These are phyloP conservation scores for Aurinia saxatilis DNA, from an alignment of 345 rosid species.

Conservation along the genomic window DNA sequence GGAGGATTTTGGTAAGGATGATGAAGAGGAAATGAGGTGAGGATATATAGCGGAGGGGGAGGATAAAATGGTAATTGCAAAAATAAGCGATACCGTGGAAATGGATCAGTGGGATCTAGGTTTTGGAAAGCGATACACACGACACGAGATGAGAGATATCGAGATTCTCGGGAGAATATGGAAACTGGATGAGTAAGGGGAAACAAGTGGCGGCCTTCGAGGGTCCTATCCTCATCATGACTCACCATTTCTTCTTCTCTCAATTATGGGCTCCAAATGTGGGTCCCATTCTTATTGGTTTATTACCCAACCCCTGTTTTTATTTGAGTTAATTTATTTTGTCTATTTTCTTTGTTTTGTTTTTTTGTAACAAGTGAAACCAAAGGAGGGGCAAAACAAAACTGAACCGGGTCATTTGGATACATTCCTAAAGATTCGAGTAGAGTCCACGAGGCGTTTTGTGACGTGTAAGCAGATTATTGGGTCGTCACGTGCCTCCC, in stretches of 20 bases:
- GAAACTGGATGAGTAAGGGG: background rate
- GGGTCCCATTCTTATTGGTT: background rate
- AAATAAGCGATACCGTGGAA: slow-evolving; percentile 14
- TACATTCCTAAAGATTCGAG: background rate
- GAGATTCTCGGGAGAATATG: background rate
- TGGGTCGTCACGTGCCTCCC: background rate
- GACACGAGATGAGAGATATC: no score
- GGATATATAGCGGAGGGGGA: slow-evolving; percentile 16
- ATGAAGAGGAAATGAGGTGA: background rate
- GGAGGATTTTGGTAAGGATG: slow-evolving; percentile 5
- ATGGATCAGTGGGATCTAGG: slow-evolving; percentile 17
- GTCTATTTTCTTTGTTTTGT: slow-evolving; percentile 9
- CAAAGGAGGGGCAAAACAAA: background rate
- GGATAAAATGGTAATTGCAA: background rate
- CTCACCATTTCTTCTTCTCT: slow-evolving; percentile 6
- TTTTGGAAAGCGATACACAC: slow-evolving; percentile 10
- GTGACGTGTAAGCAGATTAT: slow-evolving; percentile 1
- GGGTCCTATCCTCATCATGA: slow-evolving; percentile 22
- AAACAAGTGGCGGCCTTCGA: slow-evolving; percentile 13
- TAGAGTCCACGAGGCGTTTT: background rate
- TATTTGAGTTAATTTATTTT: background rate
- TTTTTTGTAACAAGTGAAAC: background rate
- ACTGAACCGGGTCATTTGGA: background rate
- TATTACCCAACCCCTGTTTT: background rate
- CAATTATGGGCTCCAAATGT: background rate